Percentiles rank a stretch among this genome's conserved stretches.
Conservation (phyloP, 495 filamentous ascomycete genomes). For the Lophiostoma macrostomum region DNA sequence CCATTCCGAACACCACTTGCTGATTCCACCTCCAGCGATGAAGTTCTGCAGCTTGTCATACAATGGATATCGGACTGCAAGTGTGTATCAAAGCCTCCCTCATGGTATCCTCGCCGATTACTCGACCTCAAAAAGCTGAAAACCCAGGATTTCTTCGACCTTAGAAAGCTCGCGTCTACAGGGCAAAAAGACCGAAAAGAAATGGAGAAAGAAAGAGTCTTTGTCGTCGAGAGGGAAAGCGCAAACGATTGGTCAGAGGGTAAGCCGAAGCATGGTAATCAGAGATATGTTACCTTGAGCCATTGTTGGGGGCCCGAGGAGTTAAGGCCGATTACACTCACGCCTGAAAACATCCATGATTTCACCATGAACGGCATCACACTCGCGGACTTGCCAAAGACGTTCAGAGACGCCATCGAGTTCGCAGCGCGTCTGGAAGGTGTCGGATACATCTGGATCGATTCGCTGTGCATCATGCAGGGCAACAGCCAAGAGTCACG, state of each 20-base stretch:
- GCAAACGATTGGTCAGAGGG: neutral
- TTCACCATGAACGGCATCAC: neutral
- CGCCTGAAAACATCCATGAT: slow-evolving; percentile 3
- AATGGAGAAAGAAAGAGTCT: neutral
- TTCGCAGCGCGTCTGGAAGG: slow-evolving; percentile 2
- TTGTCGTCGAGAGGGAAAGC: neutral
- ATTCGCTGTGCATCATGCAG: slow-evolving; percentile 18
- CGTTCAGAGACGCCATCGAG: slow-evolving; percentile 10
- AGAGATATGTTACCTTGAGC: slow-evolving; percentile 13
- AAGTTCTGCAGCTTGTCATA: slow-evolving; percentile 2
- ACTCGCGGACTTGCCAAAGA: neutral
- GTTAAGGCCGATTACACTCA: slow-evolving; percentile 1
- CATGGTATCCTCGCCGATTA: slow-evolving; percentile 6
- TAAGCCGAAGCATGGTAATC: neutral
- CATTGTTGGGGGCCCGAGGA: slow-evolving; percentile 17
- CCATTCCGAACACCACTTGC: neutral
- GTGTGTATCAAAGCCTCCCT: neutral
- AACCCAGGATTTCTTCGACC: neutral
- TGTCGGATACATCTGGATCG: slow-evolving; percentile 6
- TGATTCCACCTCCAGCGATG: neutral
- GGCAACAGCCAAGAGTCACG: neutral
- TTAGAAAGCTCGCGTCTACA: neutral
- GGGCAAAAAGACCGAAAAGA: neutral
- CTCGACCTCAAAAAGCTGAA: neutral
- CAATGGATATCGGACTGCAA: slow-evolving; percentile 8